Percentiles rank a stretch among this genome's conserved stretches.
Conservation (phyloP, 2,329 filamentous ascomycete species). For the Verticillium longisporum region DNA sequence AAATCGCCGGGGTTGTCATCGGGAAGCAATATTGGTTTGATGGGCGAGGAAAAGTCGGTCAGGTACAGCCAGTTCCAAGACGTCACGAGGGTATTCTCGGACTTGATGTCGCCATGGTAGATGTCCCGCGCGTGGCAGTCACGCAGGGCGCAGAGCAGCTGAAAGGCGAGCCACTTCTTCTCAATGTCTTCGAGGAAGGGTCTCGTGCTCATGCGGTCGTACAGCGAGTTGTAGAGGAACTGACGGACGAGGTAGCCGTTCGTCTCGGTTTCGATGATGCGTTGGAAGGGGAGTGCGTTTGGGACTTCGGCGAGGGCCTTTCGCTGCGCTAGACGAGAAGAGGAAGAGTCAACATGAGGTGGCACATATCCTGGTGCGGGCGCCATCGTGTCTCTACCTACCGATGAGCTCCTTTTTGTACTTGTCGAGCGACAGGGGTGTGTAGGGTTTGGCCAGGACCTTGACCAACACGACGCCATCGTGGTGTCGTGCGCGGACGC, state of each 20-base stretch:
- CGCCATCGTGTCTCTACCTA: slow-evolving; percentile 30
- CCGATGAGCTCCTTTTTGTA: slow-evolving; percentile 73
- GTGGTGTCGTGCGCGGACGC: slow-evolving; percentile 80
- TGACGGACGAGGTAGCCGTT: slow-evolving; percentile 92
- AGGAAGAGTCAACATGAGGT: slow-evolving; percentile 1
- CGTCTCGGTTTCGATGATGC: slow-evolving; percentile 83
- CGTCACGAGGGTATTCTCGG: slow-evolving; percentile 92
- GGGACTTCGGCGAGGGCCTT: slow-evolving; percentile 74
- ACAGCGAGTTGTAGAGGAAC: slow-evolving; percentile 92
- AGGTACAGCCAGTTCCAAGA: slow-evolving; percentile 99
- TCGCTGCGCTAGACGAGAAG: slow-evolving; percentile 58
- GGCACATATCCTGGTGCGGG: not conserved
- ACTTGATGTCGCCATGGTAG: slow-evolving; percentile 98
- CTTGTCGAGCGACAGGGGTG: slow-evolving; percentile 69
- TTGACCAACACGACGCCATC: slow-evolving; percentile 92
- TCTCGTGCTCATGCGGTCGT: slow-evolving; percentile 92
- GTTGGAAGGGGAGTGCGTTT: slow-evolving; percentile 85
- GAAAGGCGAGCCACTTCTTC: slow-evolving; percentile 97
- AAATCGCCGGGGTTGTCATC: slow-evolving; percentile 97
- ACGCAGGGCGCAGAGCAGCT: slow-evolving; percentile 83
- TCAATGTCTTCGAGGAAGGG: slow-evolving; percentile 97
- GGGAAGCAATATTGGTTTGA: slow-evolving; percentile 88
- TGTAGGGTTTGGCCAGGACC: slow-evolving; percentile 87
- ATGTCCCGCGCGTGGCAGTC: slow-evolving; percentile 87
- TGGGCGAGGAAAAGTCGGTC: slow-evolving; percentile 92